Conservation (phyloP, 208 protist genomes). For the Leishmania martiniquensis region DNA sequence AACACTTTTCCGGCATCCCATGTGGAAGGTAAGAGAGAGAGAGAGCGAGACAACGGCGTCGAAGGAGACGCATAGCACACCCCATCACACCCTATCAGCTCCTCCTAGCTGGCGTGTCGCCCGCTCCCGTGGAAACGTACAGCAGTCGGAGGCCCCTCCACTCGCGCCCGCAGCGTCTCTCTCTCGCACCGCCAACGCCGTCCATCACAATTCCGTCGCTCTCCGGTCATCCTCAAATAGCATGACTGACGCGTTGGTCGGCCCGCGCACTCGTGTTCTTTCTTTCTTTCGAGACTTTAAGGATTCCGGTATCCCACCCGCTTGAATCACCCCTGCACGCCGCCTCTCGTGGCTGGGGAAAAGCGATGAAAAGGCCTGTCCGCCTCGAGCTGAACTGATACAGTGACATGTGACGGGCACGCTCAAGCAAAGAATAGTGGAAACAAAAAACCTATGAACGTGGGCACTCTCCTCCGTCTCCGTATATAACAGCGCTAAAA, state of each 20-base stretch:
- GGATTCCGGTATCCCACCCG: neutral
- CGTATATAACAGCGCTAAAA: neutral
- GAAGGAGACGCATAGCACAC: neutral
- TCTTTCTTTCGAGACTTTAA: neutral
- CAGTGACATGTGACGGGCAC: neutral
- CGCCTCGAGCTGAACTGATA: neutral
- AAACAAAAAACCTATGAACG: neutral
- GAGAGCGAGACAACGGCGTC: neutral
- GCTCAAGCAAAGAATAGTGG: neutral
- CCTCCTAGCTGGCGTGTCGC: neutral
- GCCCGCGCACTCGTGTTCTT: neutral
- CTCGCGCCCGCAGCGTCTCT: neutral
- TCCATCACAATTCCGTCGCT: neutral
- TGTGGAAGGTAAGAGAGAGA: no score
- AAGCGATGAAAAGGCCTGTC: neutral
- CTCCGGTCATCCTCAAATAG: neutral
- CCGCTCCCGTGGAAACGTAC: neutral
- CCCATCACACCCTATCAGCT: neutral
- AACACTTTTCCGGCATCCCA: neutral
- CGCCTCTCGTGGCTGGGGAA: neutral
- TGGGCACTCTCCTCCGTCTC: no score
- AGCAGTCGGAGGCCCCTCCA: neutral
- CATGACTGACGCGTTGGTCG: neutral
- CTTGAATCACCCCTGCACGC: neutral
- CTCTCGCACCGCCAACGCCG: neutral